These are phyloP conservation scores for Verruconis gallopava DNA, from an alignment of 2,329 filamentous ascomycete species.

Conservation along the genomic window DNA sequence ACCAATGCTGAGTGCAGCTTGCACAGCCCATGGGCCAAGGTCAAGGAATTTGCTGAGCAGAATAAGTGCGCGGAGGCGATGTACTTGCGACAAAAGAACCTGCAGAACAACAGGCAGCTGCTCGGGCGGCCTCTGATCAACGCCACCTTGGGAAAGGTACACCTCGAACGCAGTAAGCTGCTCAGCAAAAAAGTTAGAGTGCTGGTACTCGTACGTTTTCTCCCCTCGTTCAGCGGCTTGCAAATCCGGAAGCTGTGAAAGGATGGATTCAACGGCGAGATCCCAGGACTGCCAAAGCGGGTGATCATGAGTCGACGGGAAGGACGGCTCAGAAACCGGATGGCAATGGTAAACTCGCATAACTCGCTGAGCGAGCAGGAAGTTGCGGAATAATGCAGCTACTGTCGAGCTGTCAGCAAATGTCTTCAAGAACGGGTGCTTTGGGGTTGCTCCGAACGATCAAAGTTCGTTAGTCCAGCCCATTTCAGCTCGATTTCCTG, in stretches of 20 bases:
- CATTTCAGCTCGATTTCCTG: too few relatives aligned
- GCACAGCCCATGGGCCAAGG: constrained; percentile 95
- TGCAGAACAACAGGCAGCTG: constrained; percentile 94
- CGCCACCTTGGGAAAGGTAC: constrained; percentile 73
- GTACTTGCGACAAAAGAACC: constrained; percentile 89
- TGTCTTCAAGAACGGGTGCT: too few relatives aligned
- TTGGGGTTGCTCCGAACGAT: too few relatives aligned
- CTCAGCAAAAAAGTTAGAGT: constrained; percentile 93
- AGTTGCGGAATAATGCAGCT: constrained; percentile 93
- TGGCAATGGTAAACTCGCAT: constrained; percentile 96
- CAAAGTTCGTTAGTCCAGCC: too few relatives aligned
- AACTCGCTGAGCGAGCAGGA: constrained; percentile 82
- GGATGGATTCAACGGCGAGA: constrained; percentile 85
- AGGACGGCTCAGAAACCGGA: constrained; percentile 76
- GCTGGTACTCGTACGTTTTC: constrained; percentile 77
- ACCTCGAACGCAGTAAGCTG: constrained; percentile 96
- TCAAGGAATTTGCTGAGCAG: constrained; percentile 88
- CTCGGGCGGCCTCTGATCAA: constrained; percentile 77
- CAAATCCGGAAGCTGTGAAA: constrained; percentile 76
- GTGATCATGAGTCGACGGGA: constrained; percentile 93
- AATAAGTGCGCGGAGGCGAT: constrained; percentile 80
- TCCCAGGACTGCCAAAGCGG: constrained; percentile 97
- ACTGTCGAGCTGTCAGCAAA: too few relatives aligned
- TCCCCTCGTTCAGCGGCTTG: constrained; percentile 62
- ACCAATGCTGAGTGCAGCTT: constrained; percentile 89